These are phyloP conservation scores for Phoenix dactylifera DNA, from an alignment of 176 grass and related monocot species.

Conservation along the genomic window DNA sequence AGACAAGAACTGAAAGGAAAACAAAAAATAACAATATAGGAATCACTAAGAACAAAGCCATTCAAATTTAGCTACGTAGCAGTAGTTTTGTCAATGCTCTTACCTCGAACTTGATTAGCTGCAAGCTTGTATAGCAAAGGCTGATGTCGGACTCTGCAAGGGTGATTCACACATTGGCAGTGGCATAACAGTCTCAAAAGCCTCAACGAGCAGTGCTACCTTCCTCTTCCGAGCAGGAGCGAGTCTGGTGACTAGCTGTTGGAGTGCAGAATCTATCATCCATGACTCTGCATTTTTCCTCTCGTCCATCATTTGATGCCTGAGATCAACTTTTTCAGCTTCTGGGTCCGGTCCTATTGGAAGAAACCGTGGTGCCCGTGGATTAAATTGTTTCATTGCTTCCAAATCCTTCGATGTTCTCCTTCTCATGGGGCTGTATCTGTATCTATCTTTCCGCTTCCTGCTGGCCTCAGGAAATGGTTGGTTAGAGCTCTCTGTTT, in stretches of 20 bases:
- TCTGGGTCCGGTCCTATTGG: slow-evolving; percentile 4
- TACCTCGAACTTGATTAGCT: too few relatives aligned
- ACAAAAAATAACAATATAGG: too few relatives aligned
- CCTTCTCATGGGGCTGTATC: background rate
- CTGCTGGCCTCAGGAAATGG: background rate
- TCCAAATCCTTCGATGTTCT: background rate
- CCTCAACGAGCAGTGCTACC: slow-evolving; percentile 20
- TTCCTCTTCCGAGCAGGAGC: slow-evolving; percentile 17
- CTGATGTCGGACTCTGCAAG: too few relatives aligned
- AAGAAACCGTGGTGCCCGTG: slow-evolving; percentile 13
- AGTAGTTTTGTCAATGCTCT: too few relatives aligned
- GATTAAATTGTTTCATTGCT: slow-evolving; percentile 10
- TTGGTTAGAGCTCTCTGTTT: too few relatives aligned
- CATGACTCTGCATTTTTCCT: slow-evolving; percentile 16
- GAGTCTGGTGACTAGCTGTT: slow-evolving; percentile 7
- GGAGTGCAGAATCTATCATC: slow-evolving; percentile 22
- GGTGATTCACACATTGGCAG: too few relatives aligned
- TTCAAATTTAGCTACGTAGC: too few relatives aligned
- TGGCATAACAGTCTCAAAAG: slow-evolving; percentile 14
- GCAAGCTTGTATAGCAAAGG: too few relatives aligned
- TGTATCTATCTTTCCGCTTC: background rate
- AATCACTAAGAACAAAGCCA: too few relatives aligned
- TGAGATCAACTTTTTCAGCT: slow-evolving; percentile 18
- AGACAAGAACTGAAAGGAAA: too few relatives aligned
- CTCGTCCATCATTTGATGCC: slow-evolving; percentile 13